A percentile compares a stretch with the other conserved stretches of the same genome.
Evolutionary conservation across 805 yeast species (phyloP).

Genomic region (Metschnikowia kofuensis): DNA sequence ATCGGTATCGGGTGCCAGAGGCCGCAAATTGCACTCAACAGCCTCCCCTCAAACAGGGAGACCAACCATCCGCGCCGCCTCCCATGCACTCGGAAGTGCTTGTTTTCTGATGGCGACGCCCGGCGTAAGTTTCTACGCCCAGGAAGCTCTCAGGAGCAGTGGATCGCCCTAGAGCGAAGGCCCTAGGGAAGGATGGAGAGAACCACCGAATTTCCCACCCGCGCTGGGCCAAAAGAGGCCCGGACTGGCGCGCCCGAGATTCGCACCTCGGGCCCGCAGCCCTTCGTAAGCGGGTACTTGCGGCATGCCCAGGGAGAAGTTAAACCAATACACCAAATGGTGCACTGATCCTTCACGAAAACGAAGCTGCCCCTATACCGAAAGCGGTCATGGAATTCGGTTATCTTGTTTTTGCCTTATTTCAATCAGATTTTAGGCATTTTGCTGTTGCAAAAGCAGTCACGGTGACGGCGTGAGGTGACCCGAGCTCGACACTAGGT

Average conservation of each 20-base stretch:
- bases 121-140: conserved; percentile 52
- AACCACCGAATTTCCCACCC: conserved; percentile 69
- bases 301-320: conserved; percentile 44
- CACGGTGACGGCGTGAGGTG: no score
- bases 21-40: conserved; percentile 63
- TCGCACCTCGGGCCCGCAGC: conserved; percentile 14
- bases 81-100: conserved; percentile 41
- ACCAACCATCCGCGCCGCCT: conserved; percentile 59
- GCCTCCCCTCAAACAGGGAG: conserved; percentile 34
- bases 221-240: conserved; percentile 16
- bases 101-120: conserved; percentile 57
- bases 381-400: no score
- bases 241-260: conserved; percentile 6
- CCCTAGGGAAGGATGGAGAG: conserved; percentile 37
- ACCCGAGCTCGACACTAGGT: neutral
- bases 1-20: conserved; percentile 62
- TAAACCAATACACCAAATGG: conserved; percentile 24
- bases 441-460: no score
- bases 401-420: no score
- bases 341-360: conserved; percentile 14
- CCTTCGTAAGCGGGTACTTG: conserved; percentile 43
- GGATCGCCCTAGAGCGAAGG: conserved; percentile 5
- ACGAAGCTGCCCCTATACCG: no score
- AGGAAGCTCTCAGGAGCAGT: conserved; percentile 55
- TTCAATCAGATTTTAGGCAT: no score